Conservation (phyloP, 2,329 filamentous ascomycete genomes). For the Magnaporthiopsis rhizophila region DNA sequence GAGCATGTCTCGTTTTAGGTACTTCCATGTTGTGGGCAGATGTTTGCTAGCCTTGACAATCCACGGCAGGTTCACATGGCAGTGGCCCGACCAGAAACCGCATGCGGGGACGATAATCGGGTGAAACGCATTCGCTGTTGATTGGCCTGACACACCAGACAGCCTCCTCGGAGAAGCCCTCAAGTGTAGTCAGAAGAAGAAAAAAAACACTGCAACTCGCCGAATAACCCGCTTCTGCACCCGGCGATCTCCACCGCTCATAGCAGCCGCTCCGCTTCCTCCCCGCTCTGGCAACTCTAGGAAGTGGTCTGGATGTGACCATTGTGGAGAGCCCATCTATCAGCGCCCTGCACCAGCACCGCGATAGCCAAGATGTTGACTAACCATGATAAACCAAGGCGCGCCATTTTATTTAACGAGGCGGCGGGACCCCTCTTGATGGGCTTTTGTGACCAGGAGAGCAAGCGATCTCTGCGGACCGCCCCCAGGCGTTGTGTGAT, state of each 20-base stretch:
- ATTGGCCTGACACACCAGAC: too few relatives aligned
- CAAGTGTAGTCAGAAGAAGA: background rate
- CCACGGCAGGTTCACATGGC: too few relatives aligned
- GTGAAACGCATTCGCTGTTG: too few relatives aligned
- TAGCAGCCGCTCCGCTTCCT: background rate
- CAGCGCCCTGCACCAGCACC: background rate
- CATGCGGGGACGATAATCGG: too few relatives aligned
- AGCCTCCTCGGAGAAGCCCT: background rate
- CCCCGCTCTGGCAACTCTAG: background rate
- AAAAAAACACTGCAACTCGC: background rate
- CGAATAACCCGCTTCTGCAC: too few relatives aligned
- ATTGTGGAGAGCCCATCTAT: background rate
- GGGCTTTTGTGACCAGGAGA: too few relatives aligned
- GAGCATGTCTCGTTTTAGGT: background rate
- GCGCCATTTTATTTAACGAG: background rate
- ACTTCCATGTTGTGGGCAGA: too few relatives aligned
- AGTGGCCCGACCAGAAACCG: too few relatives aligned
- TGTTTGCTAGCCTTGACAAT: background rate
- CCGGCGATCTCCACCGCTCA: background rate
- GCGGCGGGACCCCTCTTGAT: too few relatives aligned
- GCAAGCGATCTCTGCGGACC: too few relatives aligned
- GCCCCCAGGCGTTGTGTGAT: too few relatives aligned
- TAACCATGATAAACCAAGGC: background rate
- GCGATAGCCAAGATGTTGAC: background rate
- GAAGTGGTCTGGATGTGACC: background rate